A percentile compares a stretch with the other conserved stretches of the same genome.
Evolutionary conservation across 169 alveolate genomes (phyloP).

Genomic region (Plasmodium adleri): DNA sequence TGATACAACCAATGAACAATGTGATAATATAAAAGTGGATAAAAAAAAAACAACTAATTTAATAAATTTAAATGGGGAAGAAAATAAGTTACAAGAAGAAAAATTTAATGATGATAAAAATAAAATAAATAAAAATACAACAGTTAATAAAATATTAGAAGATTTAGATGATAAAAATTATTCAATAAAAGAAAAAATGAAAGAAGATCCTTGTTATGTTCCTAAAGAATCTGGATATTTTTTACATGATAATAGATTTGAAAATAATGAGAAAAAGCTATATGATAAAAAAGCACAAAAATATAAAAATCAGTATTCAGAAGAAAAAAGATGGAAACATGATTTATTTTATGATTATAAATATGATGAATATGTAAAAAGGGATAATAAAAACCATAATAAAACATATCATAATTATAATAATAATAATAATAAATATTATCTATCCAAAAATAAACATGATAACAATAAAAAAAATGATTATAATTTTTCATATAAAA

Average conservation of each 20-base stretch:
- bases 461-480: conserved; percentile 14
- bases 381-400: conserved; percentile 11
- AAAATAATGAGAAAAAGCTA: conserved; percentile 27
- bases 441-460: conserved; percentile 23
- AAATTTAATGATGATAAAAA: background rate
- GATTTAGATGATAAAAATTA: conserved; percentile 8
- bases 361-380: conserved; percentile 43
- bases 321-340: conserved; percentile 67
- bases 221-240: conserved; percentile 70
- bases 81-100: background rate
- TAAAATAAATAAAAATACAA: background rate
- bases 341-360: conserved; percentile 72
- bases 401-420: conserved; percentile 11
- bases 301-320: conserved; percentile 23
- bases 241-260: conserved; percentile 72
- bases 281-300: conserved; percentile 20
- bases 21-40: background rate
- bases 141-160: background rate
- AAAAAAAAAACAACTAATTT: background rate
- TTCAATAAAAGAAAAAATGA: conserved; percentile 69
- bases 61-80: background rate
- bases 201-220: conserved; percentile 75
- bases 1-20: background rate
- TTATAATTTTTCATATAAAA: conserved; percentile 18
- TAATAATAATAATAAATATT: conserved; percentile 13